These are phyloP conservation scores for Lycium ferocissimum DNA, from an alignment of 257 asterid species.

Conservation along the genomic window DNA sequence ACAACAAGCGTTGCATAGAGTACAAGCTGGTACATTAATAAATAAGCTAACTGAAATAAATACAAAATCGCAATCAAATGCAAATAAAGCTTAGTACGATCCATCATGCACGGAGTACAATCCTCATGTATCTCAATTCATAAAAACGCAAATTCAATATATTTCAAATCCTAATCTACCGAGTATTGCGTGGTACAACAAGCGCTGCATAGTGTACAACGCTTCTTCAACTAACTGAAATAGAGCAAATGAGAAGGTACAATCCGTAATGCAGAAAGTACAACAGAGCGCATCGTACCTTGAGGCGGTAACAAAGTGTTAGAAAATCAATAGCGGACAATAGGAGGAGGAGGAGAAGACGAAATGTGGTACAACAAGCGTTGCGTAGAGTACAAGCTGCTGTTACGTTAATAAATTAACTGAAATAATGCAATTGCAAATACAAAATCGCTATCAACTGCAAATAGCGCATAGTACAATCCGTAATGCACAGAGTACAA, in stretches of 20 bases:
- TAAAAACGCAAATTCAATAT: too few relatives aligned
- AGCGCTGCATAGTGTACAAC: background rate
- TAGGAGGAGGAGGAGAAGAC: constrained; percentile 58
- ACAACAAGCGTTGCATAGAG: too few relatives aligned
- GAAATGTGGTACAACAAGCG: background rate
- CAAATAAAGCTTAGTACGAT: background rate
- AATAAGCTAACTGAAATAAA: background rate
- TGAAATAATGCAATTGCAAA: background rate
- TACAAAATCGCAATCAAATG: background rate
- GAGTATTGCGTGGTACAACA: background rate
- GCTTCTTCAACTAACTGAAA: too few relatives aligned
- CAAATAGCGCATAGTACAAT: background rate
- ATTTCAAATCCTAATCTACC: too few relatives aligned
- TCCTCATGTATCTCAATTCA: too few relatives aligned
- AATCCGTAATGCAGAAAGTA: too few relatives aligned
- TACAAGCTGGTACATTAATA: too few relatives aligned
- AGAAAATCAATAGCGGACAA: constrained; percentile 90
- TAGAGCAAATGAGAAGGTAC: too few relatives aligned
- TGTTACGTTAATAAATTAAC: too few relatives aligned
- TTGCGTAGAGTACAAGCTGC: too few relatives aligned
- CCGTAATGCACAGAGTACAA: background rate
- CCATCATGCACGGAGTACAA: background rate
- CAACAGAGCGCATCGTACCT: constrained; percentile 47
- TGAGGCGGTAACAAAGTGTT: constrained; percentile 88
- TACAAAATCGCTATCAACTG: too few relatives aligned